A percentile compares a stretch with the other conserved stretches of the same genome.
Conservation (phyloP, 1,284 basidiomycete species). For the Peniophora sp. region DNA sequence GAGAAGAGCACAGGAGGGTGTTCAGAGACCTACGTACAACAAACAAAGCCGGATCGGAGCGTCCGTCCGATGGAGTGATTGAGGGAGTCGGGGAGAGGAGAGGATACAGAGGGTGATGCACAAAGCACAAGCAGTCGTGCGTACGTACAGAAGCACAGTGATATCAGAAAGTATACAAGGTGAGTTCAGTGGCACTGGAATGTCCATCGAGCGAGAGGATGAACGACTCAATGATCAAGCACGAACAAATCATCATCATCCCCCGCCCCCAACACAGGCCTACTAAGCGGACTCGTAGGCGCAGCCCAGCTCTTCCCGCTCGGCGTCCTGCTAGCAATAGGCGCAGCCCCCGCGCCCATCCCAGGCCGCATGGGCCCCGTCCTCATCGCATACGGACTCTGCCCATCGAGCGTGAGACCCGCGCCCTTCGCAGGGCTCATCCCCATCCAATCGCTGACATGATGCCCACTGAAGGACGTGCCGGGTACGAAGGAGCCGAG, state of each 20-base stretch:
- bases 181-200: no score
- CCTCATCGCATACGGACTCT: slow-evolving; percentile 11
- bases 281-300: slow-evolving; percentile 45
- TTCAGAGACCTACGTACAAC: no score
- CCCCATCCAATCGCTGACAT: slow-evolving; percentile 23
- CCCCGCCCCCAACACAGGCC: slow-evolving; percentile 45
- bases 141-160: no score
- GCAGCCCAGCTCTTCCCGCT: slow-evolving; percentile 34
- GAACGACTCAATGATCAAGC: slow-evolving; percentile 35
- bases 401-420: slow-evolving; percentile 21
- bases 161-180: no score
- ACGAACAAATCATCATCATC: slow-evolving; percentile 63
- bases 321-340: slow-evolving; percentile 31
- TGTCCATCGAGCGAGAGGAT: no score
- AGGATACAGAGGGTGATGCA: no score
- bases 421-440: slow-evolving; percentile 19
- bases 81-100: no score
- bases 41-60: no score
- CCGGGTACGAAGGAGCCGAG: slow-evolving; percentile 20
- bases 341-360: slow-evolving; percentile 15
- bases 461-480: slow-evolving; percentile 13
- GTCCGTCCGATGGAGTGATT: no score
- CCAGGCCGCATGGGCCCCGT: slow-evolving; percentile 14
- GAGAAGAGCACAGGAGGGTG: no score
- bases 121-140: no score